Percentiles rank a stretch among this genome's conserved stretches.
phyloP scores from a whole-genome alignment of 2,329 filamentous ascomycete species.

The Talaromyces amestolkiae region DNA sequence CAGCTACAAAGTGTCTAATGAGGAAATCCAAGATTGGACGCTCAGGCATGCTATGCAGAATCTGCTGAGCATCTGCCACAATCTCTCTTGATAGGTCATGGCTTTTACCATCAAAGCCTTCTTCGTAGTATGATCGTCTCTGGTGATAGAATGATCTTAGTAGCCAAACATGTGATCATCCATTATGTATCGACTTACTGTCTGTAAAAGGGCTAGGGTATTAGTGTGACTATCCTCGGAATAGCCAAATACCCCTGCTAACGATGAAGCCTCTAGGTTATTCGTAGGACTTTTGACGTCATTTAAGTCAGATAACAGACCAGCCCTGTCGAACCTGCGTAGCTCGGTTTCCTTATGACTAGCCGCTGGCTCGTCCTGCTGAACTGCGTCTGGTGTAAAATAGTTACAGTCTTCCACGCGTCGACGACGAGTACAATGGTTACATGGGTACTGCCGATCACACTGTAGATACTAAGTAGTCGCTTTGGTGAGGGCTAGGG shows the following conservation, averaged over 20 bases:
- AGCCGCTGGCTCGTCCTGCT: not conserved
- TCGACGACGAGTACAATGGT: not conserved
- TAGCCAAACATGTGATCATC: not conserved
- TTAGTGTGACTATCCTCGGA: not conserved
- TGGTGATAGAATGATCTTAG: not conserved
- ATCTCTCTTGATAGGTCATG: not conserved
- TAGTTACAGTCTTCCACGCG: not conserved
- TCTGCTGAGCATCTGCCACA: not conserved
- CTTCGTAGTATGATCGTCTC: not conserved
- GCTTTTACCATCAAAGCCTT: not conserved
- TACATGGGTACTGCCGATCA: constrained; percentile 1
- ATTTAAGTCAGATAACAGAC: not conserved
- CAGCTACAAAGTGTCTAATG: not conserved
- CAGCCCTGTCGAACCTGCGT: not conserved
- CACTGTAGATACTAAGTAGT: not conserved
- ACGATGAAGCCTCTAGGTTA: not conserved
- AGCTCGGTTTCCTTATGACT: not conserved
- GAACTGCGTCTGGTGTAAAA: not conserved
- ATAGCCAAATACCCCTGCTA: constrained; percentile 1
- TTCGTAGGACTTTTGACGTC: not conserved
- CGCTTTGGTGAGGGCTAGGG: not conserved
- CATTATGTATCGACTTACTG: not conserved
- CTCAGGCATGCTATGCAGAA: not conserved
- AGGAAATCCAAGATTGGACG: not conserved
- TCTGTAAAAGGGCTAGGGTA: not conserved